Base-by-base conservation (phyloP, 768 basidiomycete species). In the Multifurca ochricompacta region DNA sequence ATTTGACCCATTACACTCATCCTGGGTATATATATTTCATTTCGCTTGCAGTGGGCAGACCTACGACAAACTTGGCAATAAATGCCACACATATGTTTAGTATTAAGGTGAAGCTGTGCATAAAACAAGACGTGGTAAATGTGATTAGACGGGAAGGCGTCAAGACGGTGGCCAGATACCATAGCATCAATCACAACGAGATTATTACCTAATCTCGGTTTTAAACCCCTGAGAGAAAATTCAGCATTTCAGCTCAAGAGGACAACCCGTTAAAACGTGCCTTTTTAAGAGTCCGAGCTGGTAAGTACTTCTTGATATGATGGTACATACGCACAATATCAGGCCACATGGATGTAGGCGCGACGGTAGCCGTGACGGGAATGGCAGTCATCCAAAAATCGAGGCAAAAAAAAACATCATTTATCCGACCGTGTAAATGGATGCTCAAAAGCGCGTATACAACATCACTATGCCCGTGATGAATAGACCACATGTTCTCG, bases 361-460 rank as follows among this genome's bases (percentile, higher is more conserved):
- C 65, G 40, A 83, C 70, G 31, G 80, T 58, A 16, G 67, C 66
- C 76, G 83, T 78, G 25, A 83, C 68, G 0, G 83, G 84, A 1
- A 84, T 64, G 0, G 80, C 79, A 48, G 85, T 77, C 51, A 71
- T 69, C 84, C 85, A 85, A 72, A 85, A 86, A 9, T 82, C 85
- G 60, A 28, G 13, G n/a, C n/a, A n/a, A n/a, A n/a, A n/a, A n/a
- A n/a, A 13, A 32, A 14, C 6, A 34, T n/a, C n/a, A 27, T 42
- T 31, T 31, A 41, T 6, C 48, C 21, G 27, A 30, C 41, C 39
- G 37, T 31, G 31, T 28, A n/a, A 23, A 48, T 35, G 28, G 45
- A 37, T 37, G 23, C 35, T 41, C 19, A 27, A 53, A 18, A 34
- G 53, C 6, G 61, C 63, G 11, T 59, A 66, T 59, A 65, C 8